phyloP scores from a whole-genome alignment of 78 protist species.

The Planoprotostelium fungivorum region DNA sequence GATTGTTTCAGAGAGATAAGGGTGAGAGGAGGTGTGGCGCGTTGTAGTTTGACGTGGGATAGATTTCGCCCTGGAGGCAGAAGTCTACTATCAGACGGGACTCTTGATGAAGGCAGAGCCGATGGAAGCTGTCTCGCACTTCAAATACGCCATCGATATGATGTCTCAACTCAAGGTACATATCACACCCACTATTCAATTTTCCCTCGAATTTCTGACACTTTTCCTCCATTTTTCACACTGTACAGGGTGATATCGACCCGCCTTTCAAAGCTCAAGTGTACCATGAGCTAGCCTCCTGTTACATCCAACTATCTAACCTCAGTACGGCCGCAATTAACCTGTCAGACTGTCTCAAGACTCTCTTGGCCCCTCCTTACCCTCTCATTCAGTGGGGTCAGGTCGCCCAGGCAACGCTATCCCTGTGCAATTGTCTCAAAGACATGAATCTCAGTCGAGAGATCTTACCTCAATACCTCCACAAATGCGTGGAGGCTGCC shows the following conservation, averaged over 20 bases:
- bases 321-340: neutral
- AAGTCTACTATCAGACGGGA: neutral
- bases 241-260: neutral
- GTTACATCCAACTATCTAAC: neutral
- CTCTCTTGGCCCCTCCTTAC: neutral
- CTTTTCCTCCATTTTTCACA: too few species aligned
- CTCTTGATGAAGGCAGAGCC: neutral
- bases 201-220: too few species aligned
- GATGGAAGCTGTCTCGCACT: neutral
- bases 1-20: neutral
- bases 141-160: neutral
- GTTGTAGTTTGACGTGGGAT: too few species aligned
- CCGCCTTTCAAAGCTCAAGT: neutral
- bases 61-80: neutral
- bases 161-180: neutral
- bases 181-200: neutral
- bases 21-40: neutral
- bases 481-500: neutral
- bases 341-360: neutral
- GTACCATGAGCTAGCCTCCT: neutral
- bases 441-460: neutral
- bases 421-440: neutral
- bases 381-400: neutral
- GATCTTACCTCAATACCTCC: neutral
- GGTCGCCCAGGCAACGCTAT: neutral